Base-by-base conservation (phyloP, 768 basidiomycete species). In the Leccinum subgranulosum region DNA sequence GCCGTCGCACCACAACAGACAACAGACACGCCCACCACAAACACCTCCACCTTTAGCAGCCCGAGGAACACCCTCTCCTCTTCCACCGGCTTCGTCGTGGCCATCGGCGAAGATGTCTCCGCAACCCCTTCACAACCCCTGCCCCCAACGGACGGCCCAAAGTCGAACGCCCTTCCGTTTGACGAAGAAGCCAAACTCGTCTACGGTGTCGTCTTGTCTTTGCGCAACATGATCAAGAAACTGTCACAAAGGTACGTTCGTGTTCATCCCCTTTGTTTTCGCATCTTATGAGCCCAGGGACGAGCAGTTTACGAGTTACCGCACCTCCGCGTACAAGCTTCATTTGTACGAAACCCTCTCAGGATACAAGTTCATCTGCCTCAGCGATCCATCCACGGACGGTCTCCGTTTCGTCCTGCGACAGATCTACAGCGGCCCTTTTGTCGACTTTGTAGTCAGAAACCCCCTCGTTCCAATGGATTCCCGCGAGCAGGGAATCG, bases 101-200 rank as follows among this genome's bases (percentile, higher is more conserved):
- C 90, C 3, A 74, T 78, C 45, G 74, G 72, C 56, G 73, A 78
- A 72, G 83, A 85, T 64, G 41, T 62, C 72, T 4, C 59, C 72
- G 3, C 59, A 66, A 65, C 21, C 70, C 77, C 27, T 8, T 39
- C 57, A 2, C 64, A 59, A 9, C 4, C 68, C 6, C 43, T 10
- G 11, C 6, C 68, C 25, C 47, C 51, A 9, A 21, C 53, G 0
- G 66, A 66, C 2, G 21, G 49, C 1, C 63, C 76, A n/a, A 61
- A 69, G 28, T 75, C 79, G 10, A 82, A 76, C 59, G 78, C 84
- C 4, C 76, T 99, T 19, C 79, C 96, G 6, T 98, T 99, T 64
- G 97, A 99, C 68, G 97, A 99, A 72, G 96, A 99, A 73, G 88
- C 88, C 1, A 99, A 99, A 70, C 81, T 99, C 59, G 95, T 99